Base-by-base conservation (phyloP, 768 basidiomycete genomes). In the Ephemerocybe angulata region DNA sequence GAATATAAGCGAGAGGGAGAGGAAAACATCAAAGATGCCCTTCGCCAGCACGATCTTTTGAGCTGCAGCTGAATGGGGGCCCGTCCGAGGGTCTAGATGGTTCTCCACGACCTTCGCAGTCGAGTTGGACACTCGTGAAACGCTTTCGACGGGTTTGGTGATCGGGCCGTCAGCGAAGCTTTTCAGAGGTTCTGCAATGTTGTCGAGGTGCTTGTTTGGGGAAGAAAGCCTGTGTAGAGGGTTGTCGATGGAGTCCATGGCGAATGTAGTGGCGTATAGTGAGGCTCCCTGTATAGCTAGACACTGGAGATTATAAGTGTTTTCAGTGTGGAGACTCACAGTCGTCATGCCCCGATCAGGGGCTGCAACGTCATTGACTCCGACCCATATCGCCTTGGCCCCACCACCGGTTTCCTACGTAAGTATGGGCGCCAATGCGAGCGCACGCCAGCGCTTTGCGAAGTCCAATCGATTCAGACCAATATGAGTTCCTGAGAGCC, bases 1-100 rank as follows among this genome's bases (percentile, higher is more conserved):
- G 46, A 63, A 62, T 4, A 67, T 38, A 2, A 65, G 57, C 3
- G 62, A 62, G 1, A 64, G 40, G 1, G 62, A 53, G 5, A 67
- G 28, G 10, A 62, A 50, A 19, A 63, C 51, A 43, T 67, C 62
- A 31, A 63, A 58, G 7, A 62, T 19, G 13, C 65, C 65, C 33
- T 67, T 65, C 2, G 53, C 52, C 19, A 67, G 54, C 6, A 63
- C 64, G 15, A 63, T 44, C 41, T 51, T 50, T 35, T 56, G 55
- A 4, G 49, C 55, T 43, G 28, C 29, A 17, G 27, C 40, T 7
- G 55, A 56, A 37, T 30, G 35, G 1, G 33, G 7, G 12, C 46
- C 46, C 12, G 19, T 22, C 12, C 21, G 22, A 4, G 25, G 38
- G 37, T 43, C 48, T 4, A 30, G 17, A 7, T 27, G 27, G 15